phyloP scores from a whole-genome alignment of 768 basidiomycete species.

The Amyloporia xantha region DNA sequence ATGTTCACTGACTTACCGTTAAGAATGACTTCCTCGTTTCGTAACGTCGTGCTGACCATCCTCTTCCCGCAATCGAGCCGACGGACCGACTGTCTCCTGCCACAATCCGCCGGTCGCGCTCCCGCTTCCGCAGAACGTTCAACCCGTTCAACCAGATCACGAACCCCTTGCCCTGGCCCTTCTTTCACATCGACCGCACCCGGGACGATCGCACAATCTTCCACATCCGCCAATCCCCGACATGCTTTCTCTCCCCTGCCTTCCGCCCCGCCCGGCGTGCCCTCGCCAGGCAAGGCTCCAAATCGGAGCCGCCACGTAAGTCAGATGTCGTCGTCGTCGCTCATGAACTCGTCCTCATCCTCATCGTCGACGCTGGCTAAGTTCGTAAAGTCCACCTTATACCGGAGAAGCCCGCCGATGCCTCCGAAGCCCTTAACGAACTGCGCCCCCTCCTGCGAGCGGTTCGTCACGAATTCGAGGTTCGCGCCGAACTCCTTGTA shows the following conservation, averaged over 20 bases:
- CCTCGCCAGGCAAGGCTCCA: conserved; percentile 66
- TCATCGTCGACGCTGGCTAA: conserved; percentile 70
- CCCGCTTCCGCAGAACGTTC: no score
- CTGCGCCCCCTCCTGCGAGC: conserved; percentile 94
- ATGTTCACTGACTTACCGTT: no score
- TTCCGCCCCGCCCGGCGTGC: conserved; percentile 62
- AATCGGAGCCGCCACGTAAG: conserved; percentile 73
- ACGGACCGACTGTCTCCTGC: no score
- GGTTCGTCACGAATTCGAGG: conserved; percentile 93
- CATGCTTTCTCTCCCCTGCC: conserved; percentile 12
- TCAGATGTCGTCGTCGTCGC: conserved; percentile 77
- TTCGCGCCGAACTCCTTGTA: conserved; percentile 97
- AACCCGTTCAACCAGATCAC: no score
- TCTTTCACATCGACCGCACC: no score
- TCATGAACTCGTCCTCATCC: conserved; percentile 80
- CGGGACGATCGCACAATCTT: no score
- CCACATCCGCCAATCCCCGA: neutral
- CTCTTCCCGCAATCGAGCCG: no score
- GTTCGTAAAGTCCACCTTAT: conserved; percentile 95
- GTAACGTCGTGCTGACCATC: no score
- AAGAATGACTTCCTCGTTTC: no score
- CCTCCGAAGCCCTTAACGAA: conserved; percentile 99
- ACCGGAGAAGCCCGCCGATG: conserved; percentile 90
- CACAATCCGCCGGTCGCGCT: no score
- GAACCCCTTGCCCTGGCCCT: no score